phyloP scores from a whole-genome alignment of 2,329 filamentous ascomycete genomes.

The Rutstroemia sydowiana region DNA sequence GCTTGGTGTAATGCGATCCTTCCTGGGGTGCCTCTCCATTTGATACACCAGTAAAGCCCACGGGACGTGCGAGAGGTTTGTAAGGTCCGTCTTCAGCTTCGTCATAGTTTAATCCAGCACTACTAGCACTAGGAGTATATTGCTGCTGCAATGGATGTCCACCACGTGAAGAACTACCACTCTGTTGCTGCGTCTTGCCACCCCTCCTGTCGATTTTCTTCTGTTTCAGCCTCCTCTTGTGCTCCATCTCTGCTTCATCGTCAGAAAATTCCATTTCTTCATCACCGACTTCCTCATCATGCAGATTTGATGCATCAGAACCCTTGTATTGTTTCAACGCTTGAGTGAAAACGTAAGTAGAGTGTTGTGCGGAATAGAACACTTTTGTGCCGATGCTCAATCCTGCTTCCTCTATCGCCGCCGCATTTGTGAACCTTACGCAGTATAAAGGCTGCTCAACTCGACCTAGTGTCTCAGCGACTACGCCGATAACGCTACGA shows the following conservation, averaged over 20 bases:
- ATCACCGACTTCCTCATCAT: constrained; percentile 81
- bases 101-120: constrained; percentile 54
- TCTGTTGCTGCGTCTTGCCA: constrained; percentile 42
- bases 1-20: constrained; percentile 21
- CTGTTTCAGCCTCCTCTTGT: constrained; percentile 63
- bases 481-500: constrained; percentile 67
- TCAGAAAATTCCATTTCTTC: constrained; percentile 95
- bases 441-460: constrained; percentile 84
- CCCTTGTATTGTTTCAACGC: constrained; percentile 73
- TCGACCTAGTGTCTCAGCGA: constrained; percentile 80
- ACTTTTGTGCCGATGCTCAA: constrained; percentile 63
- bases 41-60: constrained; percentile 43
- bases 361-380: constrained; percentile 73
- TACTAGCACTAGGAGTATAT: constrained; percentile 29
- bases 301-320: constrained; percentile 88
- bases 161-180: constrained; percentile 30
- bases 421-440: constrained; percentile 62
- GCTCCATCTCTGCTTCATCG: constrained; percentile 85
- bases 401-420: constrained; percentile 60
- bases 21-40: constrained; percentile 33
- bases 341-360: constrained; percentile 80
- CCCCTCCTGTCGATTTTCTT: constrained; percentile 52
- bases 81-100: constrained; percentile 65
- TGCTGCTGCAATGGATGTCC: constrained; percentile 31
- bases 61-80: constrained; percentile 61